Percentiles rank a stretch among this genome's conserved stretches.
phyloP scores from a whole-genome alignment of 805 yeast species.

The Kazachstania africana region DNA sequence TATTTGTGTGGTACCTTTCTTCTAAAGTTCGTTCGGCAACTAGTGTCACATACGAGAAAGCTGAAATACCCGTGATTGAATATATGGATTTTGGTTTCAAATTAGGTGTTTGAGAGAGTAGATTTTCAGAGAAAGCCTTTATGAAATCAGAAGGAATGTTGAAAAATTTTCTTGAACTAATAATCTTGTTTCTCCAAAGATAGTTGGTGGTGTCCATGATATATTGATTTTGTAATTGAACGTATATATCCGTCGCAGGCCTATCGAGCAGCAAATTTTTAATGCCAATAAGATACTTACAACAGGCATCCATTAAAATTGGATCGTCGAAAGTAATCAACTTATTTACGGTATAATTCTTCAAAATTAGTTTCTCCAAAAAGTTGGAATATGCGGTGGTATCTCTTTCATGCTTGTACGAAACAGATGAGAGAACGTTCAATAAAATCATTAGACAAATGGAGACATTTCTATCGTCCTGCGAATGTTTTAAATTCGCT shows the following conservation, averaged over 20 bases:
- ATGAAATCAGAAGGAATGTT: conserved; percentile 17
- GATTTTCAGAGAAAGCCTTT: conserved; percentile 6
- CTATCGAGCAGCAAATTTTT: conserved; percentile 7
- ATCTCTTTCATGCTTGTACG: background rate
- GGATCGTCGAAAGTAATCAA: conserved; percentile 16
- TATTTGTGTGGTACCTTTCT: conserved; percentile 1
- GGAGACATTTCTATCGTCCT: conserved; percentile 9
- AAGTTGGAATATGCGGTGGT: conserved; percentile 1
- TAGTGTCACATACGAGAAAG: conserved; percentile 12
- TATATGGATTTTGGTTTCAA: conserved; percentile 8
- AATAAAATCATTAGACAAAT: conserved; percentile 6
- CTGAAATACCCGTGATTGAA: conserved; percentile 16
- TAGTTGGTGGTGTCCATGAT: conserved; percentile 21
- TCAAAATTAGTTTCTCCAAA: conserved; percentile 8
- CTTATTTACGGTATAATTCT: conserved; percentile 9
- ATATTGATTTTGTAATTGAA: conserved; percentile 15
- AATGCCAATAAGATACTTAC: conserved; percentile 12
- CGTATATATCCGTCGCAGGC: conserved; percentile 7
- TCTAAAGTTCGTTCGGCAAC: conserved; percentile 7
- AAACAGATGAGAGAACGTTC: conserved; percentile 3
- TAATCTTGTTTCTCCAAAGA: conserved; percentile 22
- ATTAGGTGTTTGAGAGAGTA: conserved; percentile 6
- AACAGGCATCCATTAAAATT: conserved; percentile 11
- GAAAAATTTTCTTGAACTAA: conserved; percentile 9
- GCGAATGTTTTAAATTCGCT: conserved; percentile 4